These are phyloP conservation scores for Hibiscus mutabilis DNA, from an alignment of 345 rosid genomes.

Conservation along the genomic window DNA sequence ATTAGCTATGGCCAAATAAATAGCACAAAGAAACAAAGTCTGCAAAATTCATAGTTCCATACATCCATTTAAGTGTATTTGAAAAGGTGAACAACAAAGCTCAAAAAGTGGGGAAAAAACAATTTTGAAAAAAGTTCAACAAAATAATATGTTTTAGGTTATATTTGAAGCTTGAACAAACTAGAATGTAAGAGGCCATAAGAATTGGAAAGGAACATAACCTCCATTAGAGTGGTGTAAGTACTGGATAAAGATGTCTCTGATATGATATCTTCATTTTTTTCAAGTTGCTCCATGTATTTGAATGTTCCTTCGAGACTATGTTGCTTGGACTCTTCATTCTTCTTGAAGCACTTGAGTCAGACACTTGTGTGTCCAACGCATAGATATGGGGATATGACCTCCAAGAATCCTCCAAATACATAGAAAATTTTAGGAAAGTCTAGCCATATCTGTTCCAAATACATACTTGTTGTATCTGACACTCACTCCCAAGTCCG, in stretches of 20 bases:
- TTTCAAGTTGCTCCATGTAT: no score
- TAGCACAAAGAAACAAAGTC: background rate
- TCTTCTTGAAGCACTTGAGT: no score
- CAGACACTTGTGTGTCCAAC: no score
- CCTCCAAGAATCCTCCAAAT: no score
- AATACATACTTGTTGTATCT: no score
- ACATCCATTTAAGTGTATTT: background rate
- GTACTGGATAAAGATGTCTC: background rate
- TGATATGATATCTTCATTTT: no score
- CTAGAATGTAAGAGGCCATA: background rate
- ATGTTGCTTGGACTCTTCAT: no score
- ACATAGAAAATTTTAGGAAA: no score
- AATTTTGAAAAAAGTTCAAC: background rate
- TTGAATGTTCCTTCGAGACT: background rate
- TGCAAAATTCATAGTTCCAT: background rate
- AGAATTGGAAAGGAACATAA: background rate
- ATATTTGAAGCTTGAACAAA: background rate
- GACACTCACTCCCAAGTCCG: no score
- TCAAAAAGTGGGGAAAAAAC: background rate
- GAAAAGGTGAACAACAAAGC: background rate
- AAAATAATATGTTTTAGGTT: background rate
- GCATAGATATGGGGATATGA: no score
- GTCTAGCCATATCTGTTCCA: no score
- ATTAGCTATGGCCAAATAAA: background rate
- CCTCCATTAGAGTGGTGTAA: background rate